phyloP scores from a whole-genome alignment of 129 eudicot species.

The Ambrosia trifida region DNA sequence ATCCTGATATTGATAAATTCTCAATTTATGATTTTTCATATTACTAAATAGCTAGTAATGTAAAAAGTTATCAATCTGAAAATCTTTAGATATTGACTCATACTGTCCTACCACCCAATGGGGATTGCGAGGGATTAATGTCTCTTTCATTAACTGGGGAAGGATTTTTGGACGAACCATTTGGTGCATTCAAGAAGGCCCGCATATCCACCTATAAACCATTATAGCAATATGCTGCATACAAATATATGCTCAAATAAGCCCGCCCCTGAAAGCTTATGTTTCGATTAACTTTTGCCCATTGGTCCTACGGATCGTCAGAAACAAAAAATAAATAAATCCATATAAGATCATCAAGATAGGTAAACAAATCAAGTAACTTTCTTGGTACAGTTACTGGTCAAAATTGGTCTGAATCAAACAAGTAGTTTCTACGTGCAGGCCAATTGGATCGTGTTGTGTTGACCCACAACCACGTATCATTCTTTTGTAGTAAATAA shows the following conservation, averaged over 20 bases:
- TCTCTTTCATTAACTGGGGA: constrained; percentile 55
- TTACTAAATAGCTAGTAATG: not conserved
- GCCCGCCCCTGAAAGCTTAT: not conserved
- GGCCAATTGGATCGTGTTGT: not conserved
- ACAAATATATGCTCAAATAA: not conserved
- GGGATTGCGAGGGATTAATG: constrained; percentile 72
- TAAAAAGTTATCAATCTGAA: not conserved
- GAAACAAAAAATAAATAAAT: not conserved
- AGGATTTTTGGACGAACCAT: constrained; percentile 72
- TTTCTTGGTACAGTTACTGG: not conserved
- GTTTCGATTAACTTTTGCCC: not conserved
- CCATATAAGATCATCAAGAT: not conserved
- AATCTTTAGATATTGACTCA: constrained; percentile 21
- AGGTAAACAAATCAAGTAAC: not conserved
- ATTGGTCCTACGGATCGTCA: not conserved
- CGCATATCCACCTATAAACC: constrained; percentile 88
- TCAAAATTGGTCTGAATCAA: constrained; percentile 4
- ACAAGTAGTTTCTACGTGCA: not conserved
- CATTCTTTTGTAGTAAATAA: not conserved
- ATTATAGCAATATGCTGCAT: constrained; percentile 8
- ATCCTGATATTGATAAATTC: constrained; percentile 53
- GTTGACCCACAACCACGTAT: not conserved
- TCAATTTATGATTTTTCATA: constrained; percentile 8
- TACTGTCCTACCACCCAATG: constrained; percentile 99
- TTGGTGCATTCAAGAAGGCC: constrained; percentile 83